Percentiles rank a stretch among this genome's conserved stretches.
Conservation (phyloP, 2,329 filamentous ascomycete genomes). For the Chaetomiaceae sp. region DNA sequence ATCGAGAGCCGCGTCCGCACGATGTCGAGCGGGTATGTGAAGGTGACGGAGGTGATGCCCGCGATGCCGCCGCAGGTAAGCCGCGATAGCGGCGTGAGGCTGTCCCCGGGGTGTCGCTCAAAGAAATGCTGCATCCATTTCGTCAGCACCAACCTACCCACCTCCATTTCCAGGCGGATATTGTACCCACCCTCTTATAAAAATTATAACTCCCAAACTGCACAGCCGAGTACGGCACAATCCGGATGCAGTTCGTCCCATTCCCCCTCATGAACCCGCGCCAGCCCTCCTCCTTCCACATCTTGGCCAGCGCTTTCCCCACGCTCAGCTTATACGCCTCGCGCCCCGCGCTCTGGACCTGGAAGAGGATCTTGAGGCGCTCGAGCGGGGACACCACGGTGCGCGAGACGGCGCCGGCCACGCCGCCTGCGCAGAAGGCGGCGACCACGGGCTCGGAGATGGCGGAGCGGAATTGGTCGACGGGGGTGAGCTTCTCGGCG, state of each 20-base stretch:
- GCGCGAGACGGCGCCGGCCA: conserved; percentile 93
- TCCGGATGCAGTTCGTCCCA: conserved; percentile 96
- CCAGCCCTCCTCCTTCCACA: conserved; percentile 97
- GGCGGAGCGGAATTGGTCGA: conserved; percentile 41
- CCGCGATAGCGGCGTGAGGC: conserved; percentile 68
- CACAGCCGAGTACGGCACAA: conserved; percentile 95
- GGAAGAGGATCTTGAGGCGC: conserved; percentile 94
- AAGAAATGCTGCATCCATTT: conserved; percentile 56
- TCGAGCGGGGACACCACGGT: conserved; percentile 96
- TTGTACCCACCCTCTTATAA: conserved; percentile 76
- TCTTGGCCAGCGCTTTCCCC: conserved; percentile 81
- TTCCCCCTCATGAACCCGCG: conserved; percentile 96
- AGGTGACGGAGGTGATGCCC: conserved; percentile 90
- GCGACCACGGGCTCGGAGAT: conserved; percentile 81
- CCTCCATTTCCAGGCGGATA: background rate
- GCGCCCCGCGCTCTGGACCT: conserved; percentile 85
- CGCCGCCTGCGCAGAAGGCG: conserved; percentile 88
- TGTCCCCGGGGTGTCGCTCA: conserved; percentile 68
- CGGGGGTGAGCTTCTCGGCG: conserved; percentile 27
- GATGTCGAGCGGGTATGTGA: conserved; percentile 96
- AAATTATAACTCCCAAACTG: conserved; percentile 98
- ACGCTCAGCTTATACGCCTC: conserved; percentile 94
- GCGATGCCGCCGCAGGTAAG: conserved; percentile 87
- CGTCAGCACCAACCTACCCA: background rate
- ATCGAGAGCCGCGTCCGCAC: conserved; percentile 94